Evolutionary conservation across 176 grass and related monocot genomes (phyloP), one percentile per base, ranked within the genome.

Genomic region (Musa itinerans): DNA sequence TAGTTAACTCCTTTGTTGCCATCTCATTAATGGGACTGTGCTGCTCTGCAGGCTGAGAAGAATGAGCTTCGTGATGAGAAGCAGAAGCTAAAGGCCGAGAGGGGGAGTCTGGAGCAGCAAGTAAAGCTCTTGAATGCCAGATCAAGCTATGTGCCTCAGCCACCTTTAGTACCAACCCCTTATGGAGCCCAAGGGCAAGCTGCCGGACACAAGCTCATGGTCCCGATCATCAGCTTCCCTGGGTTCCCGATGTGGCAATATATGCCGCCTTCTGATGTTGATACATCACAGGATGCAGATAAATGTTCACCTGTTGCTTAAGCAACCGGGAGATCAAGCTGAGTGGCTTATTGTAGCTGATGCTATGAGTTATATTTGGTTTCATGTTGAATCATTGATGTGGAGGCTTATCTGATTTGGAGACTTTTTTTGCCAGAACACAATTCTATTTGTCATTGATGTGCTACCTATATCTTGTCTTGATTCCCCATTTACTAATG

Each of bases 211-310:
- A 93, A 93, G 78, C 43, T 93, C 70, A 86, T 87, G 87, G 83
- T 93, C 80, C 90, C 87, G 17, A 65, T 93, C 68, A 76, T 93
- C 15, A 17, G 87, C 22, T 93, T 87, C 80, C 90, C 87, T 0
- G 82, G 77, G 13, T 93, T 83, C 48, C 84, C 90, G 0, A 89
- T 93, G 90, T 93, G 87, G 87, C 90, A 93, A 83, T 85, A 87
- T 65, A 93, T 93, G 87, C 77, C 90, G 0, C 90, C 90, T 34
- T 72, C 82, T 11, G 87, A 89, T 76, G 87, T 89, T 0, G 90
- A 93, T 83, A 93, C 90, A 17, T 89, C 90, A 3, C 84, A 89
- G 82, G 90, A 93, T 25, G 75, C 61, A 1, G 85, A 93, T 83
- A 69, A 78, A 0, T 93, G 90, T 74, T 82, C 90, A 10, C 90